phyloP scores from a whole-genome alignment of 129 eudicot species.

The Smallanthus sonchifolius region DNA sequence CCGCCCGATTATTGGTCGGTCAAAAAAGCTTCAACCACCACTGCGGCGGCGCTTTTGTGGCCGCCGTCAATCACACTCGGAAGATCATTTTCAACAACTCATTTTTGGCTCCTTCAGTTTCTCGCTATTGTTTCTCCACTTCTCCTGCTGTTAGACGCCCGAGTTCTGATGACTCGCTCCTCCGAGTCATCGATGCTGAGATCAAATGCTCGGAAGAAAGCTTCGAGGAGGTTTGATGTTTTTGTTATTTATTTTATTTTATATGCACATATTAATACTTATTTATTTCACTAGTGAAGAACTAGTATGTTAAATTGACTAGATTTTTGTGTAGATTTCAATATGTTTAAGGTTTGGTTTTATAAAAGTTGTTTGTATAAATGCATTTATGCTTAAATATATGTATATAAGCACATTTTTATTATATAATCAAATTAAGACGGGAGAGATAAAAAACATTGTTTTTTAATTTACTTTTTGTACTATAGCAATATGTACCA shows the following conservation, averaged over 20 bases:
- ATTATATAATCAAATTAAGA: too few species aligned
- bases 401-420: too few species aligned
- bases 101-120: slow-evolving; percentile 28
- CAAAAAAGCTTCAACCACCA: slow-evolving; percentile 35
- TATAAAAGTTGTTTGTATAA: too few species aligned
- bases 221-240: slow-evolving; percentile 34
- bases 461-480: too few species aligned
- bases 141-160: slow-evolving; percentile 35
- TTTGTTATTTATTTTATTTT: neutral
- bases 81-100: slow-evolving; percentile 15
- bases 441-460: too few species aligned
- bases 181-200: slow-evolving; percentile 53
- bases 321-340: too few species aligned
- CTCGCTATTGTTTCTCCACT: slow-evolving; percentile 30
- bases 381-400: too few species aligned
- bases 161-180: slow-evolving; percentile 49
- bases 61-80: slow-evolving; percentile 32
- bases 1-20: slow-evolving; percentile 37
- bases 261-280: neutral
- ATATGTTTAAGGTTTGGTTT: too few species aligned
- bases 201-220: slow-evolving; percentile 53
- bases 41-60: slow-evolving; percentile 35
- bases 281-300: neutral
- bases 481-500: too few species aligned
- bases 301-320: too few species aligned